These are phyloP conservation scores for Aspergillus texensis DNA, from an alignment of 2,329 filamentous ascomycete species.

Conservation along the genomic window DNA sequence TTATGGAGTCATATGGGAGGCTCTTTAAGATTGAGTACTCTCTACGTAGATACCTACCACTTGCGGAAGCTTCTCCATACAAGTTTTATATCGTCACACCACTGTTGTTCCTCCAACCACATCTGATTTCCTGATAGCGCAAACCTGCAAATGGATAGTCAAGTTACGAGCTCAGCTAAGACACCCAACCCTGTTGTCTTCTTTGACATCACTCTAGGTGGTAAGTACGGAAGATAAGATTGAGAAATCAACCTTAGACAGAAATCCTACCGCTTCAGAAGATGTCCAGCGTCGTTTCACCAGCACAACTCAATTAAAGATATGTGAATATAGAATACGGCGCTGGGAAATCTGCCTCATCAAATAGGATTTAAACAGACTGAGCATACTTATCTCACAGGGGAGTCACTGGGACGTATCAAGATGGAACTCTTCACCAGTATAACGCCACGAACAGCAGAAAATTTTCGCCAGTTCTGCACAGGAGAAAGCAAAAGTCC, in stretches of 20 bases:
- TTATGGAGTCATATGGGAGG: not conserved
- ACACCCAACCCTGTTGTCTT: slow-evolving; percentile 50
- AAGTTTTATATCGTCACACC: not conserved
- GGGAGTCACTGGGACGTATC: slow-evolving; percentile 81
- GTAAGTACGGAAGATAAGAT: slow-evolving; percentile 33
- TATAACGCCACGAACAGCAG: slow-evolving; percentile 81
- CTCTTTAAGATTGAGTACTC: not conserved
- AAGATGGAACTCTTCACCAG: slow-evolving; percentile 90
- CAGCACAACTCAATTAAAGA: not conserved
- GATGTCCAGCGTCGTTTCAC: not conserved
- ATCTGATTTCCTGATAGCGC: not conserved
- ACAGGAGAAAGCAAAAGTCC: slow-evolving; percentile 86
- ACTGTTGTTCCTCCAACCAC: not conserved
- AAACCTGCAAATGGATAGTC: slow-evolving; percentile 5
- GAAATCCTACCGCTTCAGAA: not conserved
- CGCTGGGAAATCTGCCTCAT: not conserved
- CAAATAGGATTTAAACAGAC: not conserved
- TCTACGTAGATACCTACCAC: not conserved
- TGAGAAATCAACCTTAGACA: not conserved
- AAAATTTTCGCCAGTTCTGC: slow-evolving; percentile 97
- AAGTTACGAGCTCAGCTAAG: not conserved
- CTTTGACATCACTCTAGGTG: slow-evolving; percentile 52
- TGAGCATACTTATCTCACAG: slow-evolving; percentile 50
- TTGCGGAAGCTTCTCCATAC: too few relatives aligned
- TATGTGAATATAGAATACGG: not conserved